Evolutionary conservation across 202 grass and related monocot species (phyloP).

Genomic region (Cymbopogon flexuosus): DNA sequence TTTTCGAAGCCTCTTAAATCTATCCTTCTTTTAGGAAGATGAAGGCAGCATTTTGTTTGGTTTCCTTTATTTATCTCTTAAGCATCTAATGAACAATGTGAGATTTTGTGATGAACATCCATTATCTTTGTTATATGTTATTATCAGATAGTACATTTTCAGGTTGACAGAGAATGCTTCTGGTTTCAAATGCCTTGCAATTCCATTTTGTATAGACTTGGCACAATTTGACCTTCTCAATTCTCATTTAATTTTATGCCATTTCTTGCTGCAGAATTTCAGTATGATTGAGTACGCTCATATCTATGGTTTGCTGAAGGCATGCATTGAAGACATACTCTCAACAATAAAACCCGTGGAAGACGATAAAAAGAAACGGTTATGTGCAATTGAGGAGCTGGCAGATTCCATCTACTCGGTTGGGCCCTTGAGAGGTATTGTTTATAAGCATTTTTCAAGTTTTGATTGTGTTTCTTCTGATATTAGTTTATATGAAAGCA

Average conservation of each 20-base stretch:
- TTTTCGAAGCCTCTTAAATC: not conserved
- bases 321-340: conserved; percentile 56
- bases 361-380: conserved; percentile 37
- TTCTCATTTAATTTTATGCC: not conserved
- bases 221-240: not conserved
- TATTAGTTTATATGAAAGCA: not conserved
- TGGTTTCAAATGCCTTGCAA: not conserved
- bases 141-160: not conserved
- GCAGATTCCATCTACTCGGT: conserved; percentile 33
- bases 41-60: not conserved
- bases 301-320: conserved; percentile 32
- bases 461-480: not conserved
- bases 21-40: not conserved
- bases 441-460: not conserved
- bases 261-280: conserved; percentile 31
- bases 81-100: not conserved
- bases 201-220: not conserved
- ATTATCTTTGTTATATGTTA: not conserved
- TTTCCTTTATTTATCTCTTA: not conserved
- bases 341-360: conserved; percentile 55
- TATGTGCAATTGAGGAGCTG: conserved; percentile 51
- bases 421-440: conserved; percentile 41
- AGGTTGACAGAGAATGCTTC: not conserved
- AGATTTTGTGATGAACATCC: not conserved
- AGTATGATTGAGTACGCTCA: conserved; percentile 9